Evolutionary conservation across 495 filamentous ascomycete genomes (phyloP), one percentile per base, ranked within the genome.

Genomic region (Pseudoneurospora amorphoporcata): DNA sequence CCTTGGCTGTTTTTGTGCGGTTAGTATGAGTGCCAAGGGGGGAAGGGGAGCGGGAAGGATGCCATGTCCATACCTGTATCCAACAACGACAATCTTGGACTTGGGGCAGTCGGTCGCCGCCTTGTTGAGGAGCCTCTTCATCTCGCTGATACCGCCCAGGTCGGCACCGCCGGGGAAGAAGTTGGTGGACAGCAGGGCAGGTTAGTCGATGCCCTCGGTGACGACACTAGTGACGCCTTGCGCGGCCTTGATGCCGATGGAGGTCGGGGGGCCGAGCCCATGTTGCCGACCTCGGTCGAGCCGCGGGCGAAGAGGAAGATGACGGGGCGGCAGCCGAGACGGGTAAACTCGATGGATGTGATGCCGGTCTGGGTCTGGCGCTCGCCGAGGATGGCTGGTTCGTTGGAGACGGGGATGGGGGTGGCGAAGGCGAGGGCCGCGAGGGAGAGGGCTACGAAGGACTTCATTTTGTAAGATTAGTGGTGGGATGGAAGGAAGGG

Each of bases 251-350:
- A 83, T 78, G 40, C 73, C 78, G 68, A 76, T 70, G 68, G 77
- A 76, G 37, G 76, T 77, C 38, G 76, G 76, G 16, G 80, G 79
- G 19, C 77, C 78, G 32, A 40, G 72, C 87, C 87, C 80, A 88
- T 82, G 77, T 89, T 88, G 61, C 86, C 87, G 10, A 39, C 19
- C 70, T 79, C 77, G 45, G 75, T 75, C 12, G 77, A 79, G 42
- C 75, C 77, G 38, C 77, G 85, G 19, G 87, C 87, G 71, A 81
- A 88, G 74, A 88, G 83, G 73, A 87, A 83, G 70, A 85, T 83
- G 37, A 87, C 80, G 35, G 78, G 75, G n/a, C 82, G 82, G 76
- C 86, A 88, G 35, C 78, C 78, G 23, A 79, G 79, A 3, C 79
- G 71, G 40, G 80, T 78, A 70, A 86, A 84, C 39, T 87, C 85